Base-by-base conservation (phyloP, 805 yeast species). In the Myxozyma mucilagina region DNA sequence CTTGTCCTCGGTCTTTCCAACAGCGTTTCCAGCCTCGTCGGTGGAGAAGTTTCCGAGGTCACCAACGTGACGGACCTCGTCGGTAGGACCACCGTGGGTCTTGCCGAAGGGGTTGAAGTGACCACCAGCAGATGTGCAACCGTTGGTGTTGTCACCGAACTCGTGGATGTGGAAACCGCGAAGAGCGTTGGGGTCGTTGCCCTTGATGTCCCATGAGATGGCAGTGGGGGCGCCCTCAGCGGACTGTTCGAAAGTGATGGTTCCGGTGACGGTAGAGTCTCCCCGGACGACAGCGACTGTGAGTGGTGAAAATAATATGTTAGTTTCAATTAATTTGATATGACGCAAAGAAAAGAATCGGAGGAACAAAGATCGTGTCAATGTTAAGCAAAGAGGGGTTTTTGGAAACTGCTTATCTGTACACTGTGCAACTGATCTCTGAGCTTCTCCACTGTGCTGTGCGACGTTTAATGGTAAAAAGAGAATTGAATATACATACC, bases 61-160 rank as follows among this genome's bases (percentile, higher is more conserved):
- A 78, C 99, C 99, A 72, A 87, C 94, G 80, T 90, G 97, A 80
- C 93, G 84, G 64, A 53, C 58, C 47, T 65, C 86, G 70, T 87
- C 96, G 71, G 84, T 84, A 78, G 97, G 97, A 59, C 92, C 91
- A 80, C 97, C 97, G 76, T 91, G 97, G 68, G 84, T 84, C 82
- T 88, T 87, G 65, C 84, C 82, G 75, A 87, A 87, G 69, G 97
- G 97, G 84, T 92, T 87, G 84, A 90, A 91, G 80, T 92, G 97
- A 62, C 97, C 97, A 74, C 97, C 97, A 57, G 97, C 97, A 68
- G 97, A 89, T 63, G 97, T 93, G 81, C 99, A 94, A 69, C 99
- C 99, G 77, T 94, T 94, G 79, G 99, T 90, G 86, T 90, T 90
- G 82, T 94, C 99, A 80, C 99, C 99, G 73, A 94, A 94, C 75